Percentiles rank a stretch among this genome's conserved stretches.
Evolutionary conservation across 1,139 yeast species (phyloP).

Genomic region (Yamadazyma epiphylla): DNA sequence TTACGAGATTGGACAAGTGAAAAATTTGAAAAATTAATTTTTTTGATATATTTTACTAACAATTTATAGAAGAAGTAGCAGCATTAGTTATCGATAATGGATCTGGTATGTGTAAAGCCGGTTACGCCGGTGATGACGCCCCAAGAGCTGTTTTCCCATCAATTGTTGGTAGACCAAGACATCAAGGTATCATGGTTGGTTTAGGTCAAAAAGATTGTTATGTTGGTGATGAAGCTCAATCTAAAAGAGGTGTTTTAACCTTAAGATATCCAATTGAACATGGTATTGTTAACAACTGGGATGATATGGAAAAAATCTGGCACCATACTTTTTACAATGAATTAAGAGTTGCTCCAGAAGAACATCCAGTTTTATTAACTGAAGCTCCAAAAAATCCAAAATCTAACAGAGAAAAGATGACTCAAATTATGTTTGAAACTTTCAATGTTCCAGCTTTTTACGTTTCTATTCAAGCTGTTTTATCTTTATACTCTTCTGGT

Average conservation of each 20-base stretch:
- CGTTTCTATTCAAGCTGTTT: conserved; percentile 97
- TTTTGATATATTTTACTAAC: conserved; percentile 15
- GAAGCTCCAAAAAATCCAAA: conserved; percentile 99
- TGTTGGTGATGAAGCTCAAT: conserved; percentile 99
- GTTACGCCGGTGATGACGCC: conserved; percentile 99
- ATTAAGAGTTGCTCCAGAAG: conserved; percentile 98
- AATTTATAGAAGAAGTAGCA: conserved; percentile 46
- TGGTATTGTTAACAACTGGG: conserved; percentile 99
- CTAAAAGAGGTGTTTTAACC: conserved; percentile 99
- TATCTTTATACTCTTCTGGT: conserved; percentile 97
- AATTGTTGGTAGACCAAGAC: conserved; percentile 99
- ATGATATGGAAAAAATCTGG: conserved; percentile 99
- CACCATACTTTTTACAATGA: conserved; percentile 97
- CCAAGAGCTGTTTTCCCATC: conserved; percentile 99
- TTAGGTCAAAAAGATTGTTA: conserved; percentile 99
- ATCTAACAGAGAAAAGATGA: conserved; percentile 99
- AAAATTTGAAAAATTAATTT: background rate
- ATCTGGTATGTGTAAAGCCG: conserved; percentile 99
- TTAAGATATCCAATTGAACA: conserved; percentile 99
- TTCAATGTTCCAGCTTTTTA: conserved; percentile 99
- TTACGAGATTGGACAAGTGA: conserved; percentile 1
- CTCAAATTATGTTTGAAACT: conserved; percentile 97
- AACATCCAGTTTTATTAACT: conserved; percentile 95
- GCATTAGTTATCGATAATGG: conserved; percentile 97
- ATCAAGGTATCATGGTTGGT: conserved; percentile 99